Percentiles rank a stretch among this genome's conserved stretches.
These are phyloP conservation scores for Kwoniella bestiolae DNA, from an alignment of 768 basidiomycete genomes.

Conservation along the genomic window DNA sequence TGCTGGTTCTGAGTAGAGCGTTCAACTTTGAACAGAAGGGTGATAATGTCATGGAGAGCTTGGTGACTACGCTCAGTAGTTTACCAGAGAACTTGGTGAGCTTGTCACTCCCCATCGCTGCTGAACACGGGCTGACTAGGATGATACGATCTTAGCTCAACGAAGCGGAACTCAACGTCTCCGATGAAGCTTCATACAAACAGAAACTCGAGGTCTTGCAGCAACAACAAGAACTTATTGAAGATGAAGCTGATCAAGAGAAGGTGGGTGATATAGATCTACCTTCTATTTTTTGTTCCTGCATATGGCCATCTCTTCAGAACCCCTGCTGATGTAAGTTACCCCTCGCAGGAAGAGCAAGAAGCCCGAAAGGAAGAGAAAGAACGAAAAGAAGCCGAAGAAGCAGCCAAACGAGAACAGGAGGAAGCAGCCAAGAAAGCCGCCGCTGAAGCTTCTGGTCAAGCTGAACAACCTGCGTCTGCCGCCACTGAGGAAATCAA, in stretches of 20 bases:
- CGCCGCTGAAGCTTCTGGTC: constrained; percentile 25
- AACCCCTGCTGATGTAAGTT: no score
- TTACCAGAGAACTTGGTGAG: constrained; percentile 91
- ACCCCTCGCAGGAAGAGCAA: constrained; percentile 55
- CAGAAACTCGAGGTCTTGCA: constrained; percentile 97
- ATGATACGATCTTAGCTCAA: constrained; percentile 68
- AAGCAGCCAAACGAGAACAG: constrained; percentile 63
- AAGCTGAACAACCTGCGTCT: constrained; percentile 18
- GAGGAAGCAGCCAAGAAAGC: constrained; percentile 60
- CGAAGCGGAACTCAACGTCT: constrained; percentile 95
- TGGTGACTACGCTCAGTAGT: constrained; percentile 88
- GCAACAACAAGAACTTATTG: constrained; percentile 98
- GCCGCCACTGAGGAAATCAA: constrained; percentile 20
- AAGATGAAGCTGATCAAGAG: constrained; percentile 98
- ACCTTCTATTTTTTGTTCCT: background rate
- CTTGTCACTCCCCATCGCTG: constrained; percentile 18
- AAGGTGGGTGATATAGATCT: constrained; percentile 59
- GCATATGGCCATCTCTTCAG: no score
- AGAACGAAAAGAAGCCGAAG: constrained; percentile 80
- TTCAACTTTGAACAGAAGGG: constrained; percentile 90
- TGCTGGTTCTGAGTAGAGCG: constrained; percentile 90
- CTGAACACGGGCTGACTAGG: background rate
- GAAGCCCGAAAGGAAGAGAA: constrained; percentile 75
- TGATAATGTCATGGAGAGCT: constrained; percentile 76
- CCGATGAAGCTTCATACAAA: constrained; percentile 88